A percentile compares a stretch with the other conserved stretches of the same genome.
These are phyloP conservation scores for Hygrocybe coccinea DNA, from an alignment of 768 basidiomycete species.

Conservation along the genomic window DNA sequence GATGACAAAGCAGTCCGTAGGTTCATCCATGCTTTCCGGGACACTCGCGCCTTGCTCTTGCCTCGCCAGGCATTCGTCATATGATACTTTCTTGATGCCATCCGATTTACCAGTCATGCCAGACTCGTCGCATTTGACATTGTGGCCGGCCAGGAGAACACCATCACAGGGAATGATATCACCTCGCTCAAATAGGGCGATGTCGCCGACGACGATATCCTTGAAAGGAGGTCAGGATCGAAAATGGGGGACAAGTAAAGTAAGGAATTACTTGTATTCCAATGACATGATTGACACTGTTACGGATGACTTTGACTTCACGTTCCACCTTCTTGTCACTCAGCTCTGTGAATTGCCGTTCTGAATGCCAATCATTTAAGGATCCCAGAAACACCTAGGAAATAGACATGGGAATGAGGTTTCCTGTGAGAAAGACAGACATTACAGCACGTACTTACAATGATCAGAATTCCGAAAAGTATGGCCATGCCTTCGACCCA, in stretches of 20 bases:
- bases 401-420: neutral
- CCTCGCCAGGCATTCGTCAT: constrained; percentile 36
- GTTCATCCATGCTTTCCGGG: constrained; percentile 28
- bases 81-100: constrained; percentile 73
- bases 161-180: constrained; percentile 97
- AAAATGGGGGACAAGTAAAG: constrained; percentile 11
- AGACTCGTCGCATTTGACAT: constrained; percentile 92
- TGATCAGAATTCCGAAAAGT: constrained; percentile 67
- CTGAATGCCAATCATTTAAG: constrained; percentile 97
- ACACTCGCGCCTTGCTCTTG: neutral
- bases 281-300: constrained; percentile 62
- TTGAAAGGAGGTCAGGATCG: constrained; percentile 30
- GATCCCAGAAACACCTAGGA: constrained; percentile 81
- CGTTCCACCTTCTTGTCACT: constrained; percentile 97
- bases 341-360: constrained; percentile 86
- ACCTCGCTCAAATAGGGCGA: constrained; percentile 90
- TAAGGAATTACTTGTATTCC: constrained; percentile 66
- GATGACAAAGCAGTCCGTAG: constrained; percentile 88
- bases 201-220: constrained; percentile 92
- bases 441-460: constrained; percentile 47
- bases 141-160: constrained; percentile 86
- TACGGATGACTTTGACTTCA: constrained; percentile 75
- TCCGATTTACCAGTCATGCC: constrained; percentile 97
- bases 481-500: constrained; percentile 96
- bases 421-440: neutral